phyloP scores from a whole-genome alignment of 768 basidiomycete genomes.

The Lanmaoa pseudosensibilis region DNA sequence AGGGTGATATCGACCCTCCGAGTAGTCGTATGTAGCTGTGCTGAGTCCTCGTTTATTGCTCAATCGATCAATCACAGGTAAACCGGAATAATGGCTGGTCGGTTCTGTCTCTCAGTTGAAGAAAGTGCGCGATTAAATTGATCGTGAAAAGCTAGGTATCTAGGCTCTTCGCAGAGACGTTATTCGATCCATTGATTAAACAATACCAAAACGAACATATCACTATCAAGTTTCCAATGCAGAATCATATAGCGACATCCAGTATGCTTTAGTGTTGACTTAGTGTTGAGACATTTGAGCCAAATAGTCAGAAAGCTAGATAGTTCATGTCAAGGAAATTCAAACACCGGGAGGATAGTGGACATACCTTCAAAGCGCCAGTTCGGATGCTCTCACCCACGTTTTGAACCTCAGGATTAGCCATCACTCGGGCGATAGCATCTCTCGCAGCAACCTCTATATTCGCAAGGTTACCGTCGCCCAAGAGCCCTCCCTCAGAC shows the following conservation, averaged over 20 bases:
- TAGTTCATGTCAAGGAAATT: not conserved
- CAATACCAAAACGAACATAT: constrained; percentile 4
- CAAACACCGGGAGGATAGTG: not conserved
- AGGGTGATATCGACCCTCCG: no score
- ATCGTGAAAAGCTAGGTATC: constrained; percentile 5
- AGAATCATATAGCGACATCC: not conserved
- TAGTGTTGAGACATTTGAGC: constrained; percentile 61
- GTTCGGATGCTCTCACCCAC: constrained; percentile 74
- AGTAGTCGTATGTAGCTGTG: no score
- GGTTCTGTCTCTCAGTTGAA: not conserved
- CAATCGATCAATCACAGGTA: no score
- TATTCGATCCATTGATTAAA: constrained; percentile 18
- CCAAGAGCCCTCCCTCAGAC: constrained; percentile 55
- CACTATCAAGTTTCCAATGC: not conserved
- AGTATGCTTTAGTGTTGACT: constrained; percentile 4
- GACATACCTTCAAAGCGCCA: constrained; percentile 78
- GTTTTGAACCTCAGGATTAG: constrained; percentile 88
- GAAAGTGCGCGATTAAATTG: not conserved
- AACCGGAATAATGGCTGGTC: no score
- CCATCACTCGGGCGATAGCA: constrained; percentile 66
- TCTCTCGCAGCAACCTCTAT: constrained; percentile 72
- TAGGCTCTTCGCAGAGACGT: not conserved
- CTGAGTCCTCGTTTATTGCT: no score
- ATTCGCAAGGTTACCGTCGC: constrained; percentile 52
- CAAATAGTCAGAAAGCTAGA: constrained; percentile 64